These are phyloP conservation scores for Fusarium keratoplasticum DNA, from an alignment of 2,329 filamentous ascomycete genomes.

Conservation along the genomic window DNA sequence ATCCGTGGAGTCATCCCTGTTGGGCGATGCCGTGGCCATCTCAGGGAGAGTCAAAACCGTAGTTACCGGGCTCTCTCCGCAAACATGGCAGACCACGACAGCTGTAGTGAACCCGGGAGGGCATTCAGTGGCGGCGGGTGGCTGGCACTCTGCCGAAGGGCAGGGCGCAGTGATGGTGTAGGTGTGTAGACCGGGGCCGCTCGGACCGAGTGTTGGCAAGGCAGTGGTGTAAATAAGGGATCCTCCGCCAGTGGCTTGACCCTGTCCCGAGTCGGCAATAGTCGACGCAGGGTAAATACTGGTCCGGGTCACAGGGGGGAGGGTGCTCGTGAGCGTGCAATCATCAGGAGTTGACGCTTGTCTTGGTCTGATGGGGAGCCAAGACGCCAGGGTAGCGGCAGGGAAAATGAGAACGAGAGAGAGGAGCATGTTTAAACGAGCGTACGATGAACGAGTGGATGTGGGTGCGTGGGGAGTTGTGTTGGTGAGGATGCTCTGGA, in stretches of 20 bases:
- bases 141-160: slow-evolving; percentile 2
- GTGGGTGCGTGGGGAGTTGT: not conserved
- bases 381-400: slow-evolving; percentile 8
- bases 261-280: not conserved
- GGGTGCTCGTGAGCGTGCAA: slow-evolving; percentile 14
- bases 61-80: slow-evolving; percentile 1
- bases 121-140: not conserved
- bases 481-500: not conserved
- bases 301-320: slow-evolving; percentile 9
- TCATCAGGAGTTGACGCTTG: not conserved
- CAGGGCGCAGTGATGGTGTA: slow-evolving; percentile 26
- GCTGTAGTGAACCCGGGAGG: slow-evolving; percentile 24
- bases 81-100: slow-evolving; percentile 8
- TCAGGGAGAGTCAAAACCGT: slow-evolving; percentile 25
- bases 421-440: slow-evolving; percentile 26
- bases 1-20: not conserved
- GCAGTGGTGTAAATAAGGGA: slow-evolving; percentile 5
- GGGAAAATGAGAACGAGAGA: slow-evolving; percentile 18
- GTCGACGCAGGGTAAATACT: slow-evolving; percentile 13
- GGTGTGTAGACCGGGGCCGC: slow-evolving; percentile 15
- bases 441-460: not conserved
- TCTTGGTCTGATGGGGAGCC: slow-evolving; percentile 10
- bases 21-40: slow-evolving; percentile 11
- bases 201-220: slow-evolving; percentile 10
- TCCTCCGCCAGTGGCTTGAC: not conserved